A percentile compares a stretch with the other conserved stretches of the same genome.
phyloP scores from a whole-genome alignment of 495 filamentous ascomycete species.

The Penicillium dipodomyicola region DNA sequence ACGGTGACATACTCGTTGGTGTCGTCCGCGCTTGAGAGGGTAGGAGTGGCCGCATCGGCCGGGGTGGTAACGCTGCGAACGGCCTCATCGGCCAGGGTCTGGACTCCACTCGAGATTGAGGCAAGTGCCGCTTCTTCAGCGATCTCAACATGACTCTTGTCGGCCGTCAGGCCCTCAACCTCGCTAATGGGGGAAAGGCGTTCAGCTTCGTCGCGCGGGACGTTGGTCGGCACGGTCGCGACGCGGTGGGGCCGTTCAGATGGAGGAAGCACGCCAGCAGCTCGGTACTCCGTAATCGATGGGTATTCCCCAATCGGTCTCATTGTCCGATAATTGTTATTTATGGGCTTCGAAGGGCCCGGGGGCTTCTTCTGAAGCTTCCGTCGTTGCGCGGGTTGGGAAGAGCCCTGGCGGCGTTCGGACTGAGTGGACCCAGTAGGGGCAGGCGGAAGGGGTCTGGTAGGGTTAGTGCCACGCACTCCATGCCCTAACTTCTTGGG shows the following conservation, averaged over 20 bases:
- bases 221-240: constrained; percentile 5
- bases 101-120: neutral
- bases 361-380: constrained; percentile 20
- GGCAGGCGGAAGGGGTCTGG: constrained; percentile 26
- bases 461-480: constrained; percentile 28
- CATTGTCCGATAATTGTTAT: constrained; percentile 17
- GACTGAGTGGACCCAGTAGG: constrained; percentile 23
- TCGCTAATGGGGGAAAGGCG: constrained; percentile 5
- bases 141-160: constrained; percentile 11
- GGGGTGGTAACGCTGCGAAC: constrained; percentile 2
- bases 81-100: constrained; percentile 1
- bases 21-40: constrained; percentile 1
- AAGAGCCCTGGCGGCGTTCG: constrained; percentile 14
- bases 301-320: constrained; percentile 30
- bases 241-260: constrained; percentile 19
- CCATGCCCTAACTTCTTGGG: constrained; percentile 21
- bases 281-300: constrained; percentile 25
- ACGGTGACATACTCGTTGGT: constrained; percentile 12
- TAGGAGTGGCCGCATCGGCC: constrained; percentile 3
- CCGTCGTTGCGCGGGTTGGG: constrained; percentile 19
- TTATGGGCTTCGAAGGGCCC: constrained; percentile 11
- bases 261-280: constrained; percentile 21
- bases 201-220: constrained; percentile 10
- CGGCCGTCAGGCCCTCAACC: neutral
- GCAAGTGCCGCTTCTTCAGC: neutral